phyloP scores from a whole-genome alignment of 2,329 filamentous ascomycete species.

The Cladosporium oxysporum region DNA sequence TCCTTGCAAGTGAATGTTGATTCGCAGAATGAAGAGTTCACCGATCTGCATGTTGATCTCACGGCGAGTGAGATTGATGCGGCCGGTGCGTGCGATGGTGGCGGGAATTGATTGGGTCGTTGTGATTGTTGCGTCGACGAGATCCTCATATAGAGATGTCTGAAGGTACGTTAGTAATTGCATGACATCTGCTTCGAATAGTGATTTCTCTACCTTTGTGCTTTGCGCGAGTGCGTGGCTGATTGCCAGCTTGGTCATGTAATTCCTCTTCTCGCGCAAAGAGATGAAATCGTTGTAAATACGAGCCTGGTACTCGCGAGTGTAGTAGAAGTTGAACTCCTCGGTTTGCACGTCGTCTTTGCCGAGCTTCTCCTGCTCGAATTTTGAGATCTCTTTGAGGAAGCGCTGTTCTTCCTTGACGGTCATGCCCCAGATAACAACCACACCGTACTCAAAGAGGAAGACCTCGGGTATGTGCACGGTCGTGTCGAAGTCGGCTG shows the following conservation, averaged over 20 bases:
- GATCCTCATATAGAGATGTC: constrained; percentile 94
- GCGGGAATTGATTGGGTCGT: constrained; percentile 90
- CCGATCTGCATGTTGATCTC: constrained; percentile 99
- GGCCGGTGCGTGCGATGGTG: constrained; percentile 89
- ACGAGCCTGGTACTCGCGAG: constrained; percentile 91
- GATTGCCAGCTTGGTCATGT: constrained; percentile 97
- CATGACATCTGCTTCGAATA: too few relatives aligned
- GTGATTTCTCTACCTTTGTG: constrained; percentile 67
- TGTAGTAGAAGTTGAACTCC: constrained; percentile 99
- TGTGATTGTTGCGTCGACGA: constrained; percentile 91
- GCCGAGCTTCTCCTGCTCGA: constrained; percentile 85
- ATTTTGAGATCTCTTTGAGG: constrained; percentile 89
- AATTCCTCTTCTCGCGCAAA: constrained; percentile 87
- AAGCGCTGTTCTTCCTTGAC: constrained; percentile 86
- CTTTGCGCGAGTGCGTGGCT: constrained; percentile 94
- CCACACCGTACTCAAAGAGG: constrained; percentile 94
- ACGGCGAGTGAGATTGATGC: constrained; percentile 80
- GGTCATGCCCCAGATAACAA: constrained; percentile 98
- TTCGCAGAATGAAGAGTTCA: constrained; percentile 94
- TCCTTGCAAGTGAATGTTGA: constrained; percentile 97
- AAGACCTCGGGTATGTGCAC: constrained; percentile 95
- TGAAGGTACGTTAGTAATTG: constrained; percentile 37
- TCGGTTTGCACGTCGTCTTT: constrained; percentile 91
- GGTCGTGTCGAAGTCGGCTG: constrained; percentile 77
- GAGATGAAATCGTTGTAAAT: constrained; percentile 99